phyloP scores from a whole-genome alignment of 495 filamentous ascomycete genomes.

The Tuber calosporum region DNA sequence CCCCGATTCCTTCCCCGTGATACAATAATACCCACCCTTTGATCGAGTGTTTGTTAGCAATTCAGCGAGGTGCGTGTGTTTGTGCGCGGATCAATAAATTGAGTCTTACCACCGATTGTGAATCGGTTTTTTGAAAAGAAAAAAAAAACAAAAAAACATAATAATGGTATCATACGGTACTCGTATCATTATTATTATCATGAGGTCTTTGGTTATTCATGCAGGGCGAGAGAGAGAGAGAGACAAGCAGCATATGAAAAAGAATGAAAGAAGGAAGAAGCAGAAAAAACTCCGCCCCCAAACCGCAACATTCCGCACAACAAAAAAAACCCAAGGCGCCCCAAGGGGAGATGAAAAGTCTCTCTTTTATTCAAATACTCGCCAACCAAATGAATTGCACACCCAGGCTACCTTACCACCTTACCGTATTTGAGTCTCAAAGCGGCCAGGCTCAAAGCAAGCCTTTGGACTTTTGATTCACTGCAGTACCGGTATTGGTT shows the following conservation, averaged over 20 bases:
- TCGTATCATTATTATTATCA: too few relatives aligned
- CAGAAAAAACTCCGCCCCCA: neutral
- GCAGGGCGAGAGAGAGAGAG: neutral
- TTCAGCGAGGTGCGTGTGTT: neutral
- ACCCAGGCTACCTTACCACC: too few relatives aligned
- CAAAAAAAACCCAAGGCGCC: neutral
- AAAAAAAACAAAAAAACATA: neutral
- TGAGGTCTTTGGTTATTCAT: neutral
- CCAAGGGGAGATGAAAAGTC: neutral
- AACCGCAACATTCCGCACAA: neutral
- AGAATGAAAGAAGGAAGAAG: neutral
- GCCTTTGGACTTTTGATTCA: too few relatives aligned
- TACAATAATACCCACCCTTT: too few relatives aligned
- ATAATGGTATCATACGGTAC: too few relatives aligned
- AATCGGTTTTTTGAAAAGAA: neutral
- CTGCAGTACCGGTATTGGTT: too few relatives aligned
- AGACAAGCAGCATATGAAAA: neutral
- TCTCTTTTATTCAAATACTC: neutral
- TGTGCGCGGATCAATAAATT: neutral
- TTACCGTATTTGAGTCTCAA: too few relatives aligned
- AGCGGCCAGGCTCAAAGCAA: neutral
- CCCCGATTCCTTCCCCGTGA: neutral
- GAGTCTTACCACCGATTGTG: neutral
- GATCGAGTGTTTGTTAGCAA: neutral
- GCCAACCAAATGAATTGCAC: neutral